Evolutionary conservation across 345 rosid species (phyloP), one percentile per base, ranked within the genome.

Genomic region (Salix purpurea): DNA sequence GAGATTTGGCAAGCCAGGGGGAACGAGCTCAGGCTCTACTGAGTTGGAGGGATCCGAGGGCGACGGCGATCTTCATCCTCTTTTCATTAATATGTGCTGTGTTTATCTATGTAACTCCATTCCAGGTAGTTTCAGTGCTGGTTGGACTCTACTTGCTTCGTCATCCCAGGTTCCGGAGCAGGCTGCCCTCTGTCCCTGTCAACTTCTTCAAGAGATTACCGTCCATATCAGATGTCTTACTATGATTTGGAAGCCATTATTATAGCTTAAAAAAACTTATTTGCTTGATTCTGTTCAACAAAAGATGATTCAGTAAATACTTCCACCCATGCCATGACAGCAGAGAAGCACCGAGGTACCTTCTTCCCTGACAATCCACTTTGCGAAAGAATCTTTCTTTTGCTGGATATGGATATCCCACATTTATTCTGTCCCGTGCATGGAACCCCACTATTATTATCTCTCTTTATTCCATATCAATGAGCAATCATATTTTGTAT

Each of bases 191-290:
- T 6, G 84, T 62, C 18, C 84, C 84, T 24, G 74, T 81, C 78
- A 81, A 81, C 78, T 81, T 81, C 84, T 81, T 81, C 84, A 81
- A 74, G 78, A 74, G 84, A 74, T 66, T 81, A 48, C 84, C 84
- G 40, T 40, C 84, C 78, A 74, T 34, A 68, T 70, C 84, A 40
- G 84, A 81, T 46, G 32, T 70, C 69, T 56, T 81, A n/a, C 58
- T 81, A 18, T 81, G 78, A 81, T 24, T 26, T 40, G 70, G 32
- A 39, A 71, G 65, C 11, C 19, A 13, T 16, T 65, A 8, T 42
- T 65, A 19, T 42, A 24, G 37, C 13, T 18, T 50, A 2, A 21
- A 71, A 26, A 26, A 19, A 66, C 56, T 71, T 67, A 30, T 74
- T 72, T 30, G 54, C 40, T 32, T 32, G 21, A 30, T 69, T 69